Evolutionary conservation across 148 eudicot genomes (phyloP), one percentile per base, ranked within the genome.

Genomic region (Rhododendron ferrugineum): DNA sequence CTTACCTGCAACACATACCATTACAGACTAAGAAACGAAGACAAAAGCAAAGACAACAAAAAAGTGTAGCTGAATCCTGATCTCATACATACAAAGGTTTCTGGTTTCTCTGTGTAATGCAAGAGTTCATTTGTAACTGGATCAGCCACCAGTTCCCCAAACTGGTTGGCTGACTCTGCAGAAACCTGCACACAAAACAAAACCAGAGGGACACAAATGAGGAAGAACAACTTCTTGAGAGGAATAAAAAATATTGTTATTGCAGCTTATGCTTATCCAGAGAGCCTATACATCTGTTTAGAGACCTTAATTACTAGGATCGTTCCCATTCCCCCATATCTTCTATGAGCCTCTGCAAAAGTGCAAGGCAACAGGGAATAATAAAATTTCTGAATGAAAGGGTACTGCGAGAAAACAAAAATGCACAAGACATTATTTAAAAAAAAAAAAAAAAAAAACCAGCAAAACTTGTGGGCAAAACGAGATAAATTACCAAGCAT

Each of bases 91-190:
- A 91, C 94, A 90, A 91, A 92, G 82, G 92, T 92, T 90, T 92
- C 95, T 8, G 95, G 94, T 84, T 92, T 93, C 88, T 93, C 95
- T 50, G 94, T 92, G 89, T 93, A 93, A 87, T 93, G 95, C 90
- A 93, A 81, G 79, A 92, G 90, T 88, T 93, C 95, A 85, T 93
- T 92, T 58, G 95, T 93, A 52, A 37, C 87, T 23, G 94, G 94
- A 87, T 93, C 95, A 66, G 95, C 95, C 80, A 93, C 95, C 58
- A 93, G 87, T 89, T 91, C 95, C 85, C 95, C 95, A 86, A 93
- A 92, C 82, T 93, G 93, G 86, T 78, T 90, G 84, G 95, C 94
- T 47, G 92, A 92, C 86, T 93, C 92, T 42, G 93, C 91, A 62
- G 92, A 93, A 87, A 95, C 93, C 93, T 91, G 88, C 78, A 82